These are phyloP conservation scores for Dryas integrifolia DNA, from an alignment of 331 rosid species.

Conservation along the genomic window DNA sequence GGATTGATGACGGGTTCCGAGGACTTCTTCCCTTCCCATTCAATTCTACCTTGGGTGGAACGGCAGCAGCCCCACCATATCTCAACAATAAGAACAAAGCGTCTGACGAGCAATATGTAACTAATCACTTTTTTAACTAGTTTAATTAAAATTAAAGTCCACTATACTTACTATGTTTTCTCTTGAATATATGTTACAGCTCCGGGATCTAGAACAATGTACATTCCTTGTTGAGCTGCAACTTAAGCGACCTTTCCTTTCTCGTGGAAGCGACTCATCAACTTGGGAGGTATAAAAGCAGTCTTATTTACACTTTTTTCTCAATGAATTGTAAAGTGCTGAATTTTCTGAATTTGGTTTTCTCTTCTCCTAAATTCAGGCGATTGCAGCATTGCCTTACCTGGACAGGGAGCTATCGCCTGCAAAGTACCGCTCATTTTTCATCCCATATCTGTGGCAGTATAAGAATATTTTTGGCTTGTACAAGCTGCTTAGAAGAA, in stretches of 20 bases:
- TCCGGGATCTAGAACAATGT: constrained; percentile 62
- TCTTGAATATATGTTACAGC: constrained; percentile 44
- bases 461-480: constrained; percentile 78
- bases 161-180: constrained; percentile 14
- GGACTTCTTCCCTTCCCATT: constrained; percentile 95
- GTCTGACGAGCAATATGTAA: constrained; percentile 73
- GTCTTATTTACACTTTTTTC: constrained; percentile 1
- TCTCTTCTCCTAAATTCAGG: constrained; percentile 36
- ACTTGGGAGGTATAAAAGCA: constrained; percentile 73
- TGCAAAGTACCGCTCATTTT: constrained; percentile 79
- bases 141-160: neutral
- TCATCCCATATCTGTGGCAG: constrained; percentile 88
- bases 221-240: constrained; percentile 88
- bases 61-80: constrained; percentile 79
- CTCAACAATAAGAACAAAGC: constrained; percentile 84
- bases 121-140: constrained; percentile 7
- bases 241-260: constrained; percentile 75
- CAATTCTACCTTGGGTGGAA: constrained; percentile 88
- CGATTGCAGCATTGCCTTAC: constrained; percentile 75
- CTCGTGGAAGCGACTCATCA: constrained; percentile 76
- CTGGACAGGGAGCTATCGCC: constrained; percentile 93
- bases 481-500: constrained; percentile 75
- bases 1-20: constrained; percentile 92
- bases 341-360: constrained; percentile 1
- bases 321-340: neutral